A percentile compares a stretch with the other conserved stretches of the same genome.
phyloP scores from a whole-genome alignment of 2,329 filamentous ascomycete species.

The Tolypocladium endophyticum region DNA sequence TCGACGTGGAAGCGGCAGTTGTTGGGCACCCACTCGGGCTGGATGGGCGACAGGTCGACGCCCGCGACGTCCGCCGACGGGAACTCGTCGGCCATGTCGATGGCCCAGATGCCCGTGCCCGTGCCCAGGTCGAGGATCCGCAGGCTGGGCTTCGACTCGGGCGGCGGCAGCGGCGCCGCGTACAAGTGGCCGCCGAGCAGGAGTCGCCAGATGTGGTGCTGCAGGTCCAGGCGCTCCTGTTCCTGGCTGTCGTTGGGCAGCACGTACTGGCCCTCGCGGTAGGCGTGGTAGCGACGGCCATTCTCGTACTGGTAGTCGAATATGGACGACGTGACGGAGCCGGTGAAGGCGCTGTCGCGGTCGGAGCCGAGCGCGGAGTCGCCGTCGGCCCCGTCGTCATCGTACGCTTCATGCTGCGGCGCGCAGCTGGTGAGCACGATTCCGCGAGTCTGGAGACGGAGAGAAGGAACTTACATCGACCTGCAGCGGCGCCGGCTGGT shows the following conservation, averaged over 20 bases:
- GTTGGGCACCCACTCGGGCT: constrained; percentile 45
- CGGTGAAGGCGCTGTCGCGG: constrained; percentile 17
- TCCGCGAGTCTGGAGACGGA: not conserved
- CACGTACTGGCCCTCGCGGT: constrained; percentile 31
- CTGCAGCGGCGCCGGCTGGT: constrained; percentile 12
- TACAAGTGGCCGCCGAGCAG: constrained; percentile 32
- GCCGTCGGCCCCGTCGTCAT: constrained; percentile 9
- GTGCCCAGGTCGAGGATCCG: constrained; percentile 47
- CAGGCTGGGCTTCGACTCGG: constrained; percentile 9
- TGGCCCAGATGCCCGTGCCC: constrained; percentile 51
- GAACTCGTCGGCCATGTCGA: constrained; percentile 43
- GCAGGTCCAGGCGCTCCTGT: constrained; percentile 42
- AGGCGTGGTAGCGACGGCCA: constrained; percentile 37
- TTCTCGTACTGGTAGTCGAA: constrained; percentile 34
- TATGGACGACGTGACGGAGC: constrained; percentile 30
- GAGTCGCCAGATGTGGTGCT: constrained; percentile 42
- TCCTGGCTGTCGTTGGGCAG: constrained; percentile 43
- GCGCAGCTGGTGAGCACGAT: not conserved
- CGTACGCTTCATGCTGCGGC: constrained; percentile 5
- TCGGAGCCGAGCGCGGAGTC: constrained; percentile 26
- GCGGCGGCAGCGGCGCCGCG: constrained; percentile 28
- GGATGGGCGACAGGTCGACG: constrained; percentile 48
- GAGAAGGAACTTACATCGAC: constrained; percentile 10
- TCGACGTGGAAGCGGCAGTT: constrained; percentile 58
- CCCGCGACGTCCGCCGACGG: constrained; percentile 28